Evolutionary conservation across 129 eudicot species (phyloP), one percentile per base, ranked within the genome.

Genomic region (Tagetes patula): DNA sequence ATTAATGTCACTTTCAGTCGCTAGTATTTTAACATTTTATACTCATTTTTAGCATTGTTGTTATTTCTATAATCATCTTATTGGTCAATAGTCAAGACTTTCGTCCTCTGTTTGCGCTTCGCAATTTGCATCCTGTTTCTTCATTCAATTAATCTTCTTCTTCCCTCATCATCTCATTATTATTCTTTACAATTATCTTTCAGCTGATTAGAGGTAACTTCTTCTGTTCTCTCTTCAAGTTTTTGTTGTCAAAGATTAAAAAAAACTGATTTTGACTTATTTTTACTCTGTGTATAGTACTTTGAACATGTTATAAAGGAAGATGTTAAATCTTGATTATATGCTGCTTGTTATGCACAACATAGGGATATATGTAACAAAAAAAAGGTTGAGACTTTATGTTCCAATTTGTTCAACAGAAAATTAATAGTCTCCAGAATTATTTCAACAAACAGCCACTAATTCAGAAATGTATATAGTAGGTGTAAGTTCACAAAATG

Each of bases 121-220:
- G 66, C 41, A 33, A 43, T 67, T 78, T 71, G 72, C 77, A 41
- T 52, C 33, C 67, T 32, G 3, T 77, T 65, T 41, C 39, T 72
- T 0, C n/a, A 54, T 31, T n/a, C 62, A 47, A 20, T 2, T 8
- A 11, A 27, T 31, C 2, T 65, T 38, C 42, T 52, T 41, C 68
- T 46, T 39, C 77, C 8, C 8, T 43, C 9, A 43, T 42, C 31
- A 20, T 20, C 27, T 20, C 27, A 20, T 30, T 52, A 33, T 37
- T 5, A 6, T 33, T 7, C 8, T 43, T 8, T 43, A 43, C 48
- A 6, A 43, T 6, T 27, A 64, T 4, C 34, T 73, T 5, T 30
- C 38, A 76, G 69, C 77, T 45, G 50, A 54, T 72, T 45, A 33
- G 8, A 78, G 82, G 82, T 78, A 78, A 71, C 33, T 45, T 39